Conservation (phyloP, 257 asterid genomes). For the Plantago ovata region DNA sequence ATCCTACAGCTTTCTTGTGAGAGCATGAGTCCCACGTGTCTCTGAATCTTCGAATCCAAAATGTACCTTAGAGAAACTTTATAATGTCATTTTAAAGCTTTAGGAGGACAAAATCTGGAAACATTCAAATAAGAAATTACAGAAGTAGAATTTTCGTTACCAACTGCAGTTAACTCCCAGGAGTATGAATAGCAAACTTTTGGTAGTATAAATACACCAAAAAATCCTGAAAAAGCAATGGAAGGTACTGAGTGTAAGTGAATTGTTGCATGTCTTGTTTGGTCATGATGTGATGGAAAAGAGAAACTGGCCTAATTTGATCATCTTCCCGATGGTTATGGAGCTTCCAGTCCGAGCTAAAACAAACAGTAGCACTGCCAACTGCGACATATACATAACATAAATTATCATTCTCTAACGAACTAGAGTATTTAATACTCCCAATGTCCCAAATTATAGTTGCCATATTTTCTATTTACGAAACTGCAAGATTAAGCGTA, state of each 20-base stretch:
- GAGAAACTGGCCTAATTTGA: slow-evolving; percentile 59
- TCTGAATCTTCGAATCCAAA: slow-evolving; percentile 61
- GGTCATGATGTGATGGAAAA: neutral
- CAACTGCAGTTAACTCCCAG: slow-evolving; percentile 53
- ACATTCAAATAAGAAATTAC: too few relatives aligned
- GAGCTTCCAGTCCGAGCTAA: slow-evolving; percentile 89
- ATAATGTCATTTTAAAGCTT: too few relatives aligned
- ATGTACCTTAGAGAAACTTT: slow-evolving; percentile 39
- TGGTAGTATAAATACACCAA: slow-evolving; percentile 78
- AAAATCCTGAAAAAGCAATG: slow-evolving; percentile 48
- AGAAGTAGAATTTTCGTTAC: slow-evolving; percentile 44
- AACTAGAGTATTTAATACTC: too few relatives aligned
- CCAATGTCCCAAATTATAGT: too few relatives aligned
- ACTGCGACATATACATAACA: slow-evolving; percentile 34
- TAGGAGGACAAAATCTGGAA: too few relatives aligned
- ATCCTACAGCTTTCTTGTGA: slow-evolving; percentile 82
- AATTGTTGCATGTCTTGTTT: too few relatives aligned
- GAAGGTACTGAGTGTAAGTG: too few relatives aligned
- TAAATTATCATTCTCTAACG: neutral
- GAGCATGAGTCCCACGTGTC: slow-evolving; percentile 85
- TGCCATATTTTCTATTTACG: too few relatives aligned
- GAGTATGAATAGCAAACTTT: slow-evolving; percentile 82
- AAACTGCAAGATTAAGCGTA: too few relatives aligned
- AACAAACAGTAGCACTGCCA: slow-evolving; percentile 77
- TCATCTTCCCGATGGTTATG: slow-evolving; percentile 80